These are phyloP conservation scores for Eucalyptus albens DNA, from an alignment of 345 rosid genomes.

Conservation along the genomic window DNA sequence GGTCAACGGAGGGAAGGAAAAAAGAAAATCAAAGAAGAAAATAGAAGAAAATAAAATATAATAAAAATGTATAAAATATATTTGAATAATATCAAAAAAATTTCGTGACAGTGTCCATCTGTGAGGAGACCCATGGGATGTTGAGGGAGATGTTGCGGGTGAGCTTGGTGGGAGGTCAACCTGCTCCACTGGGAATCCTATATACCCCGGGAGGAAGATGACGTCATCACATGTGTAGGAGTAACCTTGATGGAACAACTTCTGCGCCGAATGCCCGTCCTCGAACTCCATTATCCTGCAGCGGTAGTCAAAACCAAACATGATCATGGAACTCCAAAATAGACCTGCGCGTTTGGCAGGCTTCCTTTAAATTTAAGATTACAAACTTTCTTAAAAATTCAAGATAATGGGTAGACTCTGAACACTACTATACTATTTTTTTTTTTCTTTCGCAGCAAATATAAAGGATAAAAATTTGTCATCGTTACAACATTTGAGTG, in stretches of 20 bases:
- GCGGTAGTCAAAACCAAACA: neutral
- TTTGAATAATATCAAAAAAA: too few relatives aligned
- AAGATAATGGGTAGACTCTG: neutral
- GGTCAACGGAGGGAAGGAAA: too few relatives aligned
- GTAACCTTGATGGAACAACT: slow-evolving; percentile 64
- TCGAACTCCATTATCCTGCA: slow-evolving; percentile 8
- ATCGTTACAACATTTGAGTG: neutral
- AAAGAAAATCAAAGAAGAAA: too few relatives aligned
- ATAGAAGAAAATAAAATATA: too few relatives aligned
- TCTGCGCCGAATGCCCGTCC: slow-evolving; percentile 57
- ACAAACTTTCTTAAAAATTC: neutral
- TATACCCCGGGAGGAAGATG: slow-evolving; percentile 80
- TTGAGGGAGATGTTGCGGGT: slow-evolving; percentile 60
- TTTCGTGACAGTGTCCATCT: slow-evolving; percentile 82
- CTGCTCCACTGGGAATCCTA: slow-evolving; percentile 74
- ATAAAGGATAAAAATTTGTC: neutral
- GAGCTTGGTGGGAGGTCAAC: slow-evolving; percentile 63
- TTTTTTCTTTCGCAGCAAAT: neutral
- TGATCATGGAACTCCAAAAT: neutral
- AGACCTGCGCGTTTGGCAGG: neutral
- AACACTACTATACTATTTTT: neutral
- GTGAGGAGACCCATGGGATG: slow-evolving; percentile 84
- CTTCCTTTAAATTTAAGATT: neutral
- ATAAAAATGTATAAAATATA: too few relatives aligned
- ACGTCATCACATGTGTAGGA: slow-evolving; percentile 90